phyloP scores from a whole-genome alignment of 176 grass and related monocot genomes.

The Chloris gayana region DNA sequence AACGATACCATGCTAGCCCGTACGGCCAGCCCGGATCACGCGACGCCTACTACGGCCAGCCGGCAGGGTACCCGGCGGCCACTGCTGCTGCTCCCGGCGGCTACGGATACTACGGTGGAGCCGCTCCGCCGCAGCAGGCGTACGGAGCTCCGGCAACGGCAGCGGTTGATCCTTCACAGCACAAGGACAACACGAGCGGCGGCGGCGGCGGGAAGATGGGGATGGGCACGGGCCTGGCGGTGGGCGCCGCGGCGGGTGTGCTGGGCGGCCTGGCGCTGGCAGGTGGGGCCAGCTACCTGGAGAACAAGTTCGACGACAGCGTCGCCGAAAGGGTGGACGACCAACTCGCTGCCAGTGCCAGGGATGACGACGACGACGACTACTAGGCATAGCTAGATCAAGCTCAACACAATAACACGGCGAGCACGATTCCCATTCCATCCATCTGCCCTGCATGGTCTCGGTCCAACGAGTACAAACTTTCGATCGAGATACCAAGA shows the following conservation, averaged over 20 bases:
- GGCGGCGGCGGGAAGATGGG: conserved; percentile 39
- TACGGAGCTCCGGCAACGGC: not conserved
- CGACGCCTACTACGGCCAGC: conserved; percentile 2
- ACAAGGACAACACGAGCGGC: not conserved
- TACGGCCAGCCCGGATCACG: conserved; percentile 19
- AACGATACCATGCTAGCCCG: conserved; percentile 36
- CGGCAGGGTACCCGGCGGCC: not conserved
- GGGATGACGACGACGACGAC: not conserved
- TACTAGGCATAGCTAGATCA: too few species aligned
- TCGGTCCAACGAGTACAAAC: too few species aligned
- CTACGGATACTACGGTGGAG: not conserved
- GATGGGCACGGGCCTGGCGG: conserved; percentile 68
- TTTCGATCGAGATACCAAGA: too few species aligned
- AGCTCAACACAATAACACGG: too few species aligned
- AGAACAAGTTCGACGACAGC: conserved; percentile 66
- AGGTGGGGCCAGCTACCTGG: conserved; percentile 68
- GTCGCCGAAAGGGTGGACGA: conserved; percentile 35
- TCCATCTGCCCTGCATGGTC: too few species aligned
- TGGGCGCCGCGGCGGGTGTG: conserved; percentile 66
- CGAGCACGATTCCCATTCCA: too few species aligned
- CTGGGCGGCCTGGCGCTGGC: conserved; percentile 71
- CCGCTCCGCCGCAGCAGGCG: not conserved
- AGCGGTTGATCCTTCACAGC: too few species aligned
- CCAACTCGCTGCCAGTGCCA: not conserved
- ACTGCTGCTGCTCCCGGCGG: not conserved